A percentile compares a stretch with the other conserved stretches of the same genome.
Evolutionary conservation across 1,284 basidiomycete species (phyloP).

Genomic region (Bjerkandera adusta): DNA sequence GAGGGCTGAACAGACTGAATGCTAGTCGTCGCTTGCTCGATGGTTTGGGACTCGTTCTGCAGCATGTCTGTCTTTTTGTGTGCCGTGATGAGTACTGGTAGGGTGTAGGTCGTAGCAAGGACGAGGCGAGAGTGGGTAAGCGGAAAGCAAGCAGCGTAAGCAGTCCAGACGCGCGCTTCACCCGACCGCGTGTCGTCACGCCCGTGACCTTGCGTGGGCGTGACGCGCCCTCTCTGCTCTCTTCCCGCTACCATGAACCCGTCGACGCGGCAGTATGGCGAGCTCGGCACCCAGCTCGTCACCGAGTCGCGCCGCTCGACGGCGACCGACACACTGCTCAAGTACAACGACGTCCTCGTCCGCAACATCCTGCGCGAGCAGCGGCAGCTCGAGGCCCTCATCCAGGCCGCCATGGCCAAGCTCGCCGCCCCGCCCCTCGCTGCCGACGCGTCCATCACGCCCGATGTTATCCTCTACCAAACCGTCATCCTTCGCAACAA

Average conservation of each 20-base stretch:
- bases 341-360: conserved; percentile 90
- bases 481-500: conserved; percentile 90
- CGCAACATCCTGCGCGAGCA: conserved; percentile 88
- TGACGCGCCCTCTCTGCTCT: background rate
- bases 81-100: background rate
- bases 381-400: conserved; percentile 77
- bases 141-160: background rate
- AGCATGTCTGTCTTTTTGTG: conserved; percentile 4
- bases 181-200: conserved; percentile 14
- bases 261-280: conserved; percentile 60
- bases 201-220: conserved; percentile 7
- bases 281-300: conserved; percentile 87
- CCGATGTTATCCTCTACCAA: conserved; percentile 83
- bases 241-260: conserved; percentile 19
- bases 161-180: background rate
- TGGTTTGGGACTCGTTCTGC: conserved; percentile 12
- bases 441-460: conserved; percentile 43
- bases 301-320: conserved; percentile 84
- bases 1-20: conserved; percentile 5
- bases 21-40: conserved; percentile 11
- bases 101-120: background rate
- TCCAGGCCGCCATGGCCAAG: conserved; percentile 41
- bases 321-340: conserved; percentile 80
- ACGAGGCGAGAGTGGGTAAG: background rate
- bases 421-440: conserved; percentile 33